Evolutionary conservation across 2,329 filamentous ascomycete genomes (phyloP).

Genomic region (Claviceps quebecensis): DNA sequence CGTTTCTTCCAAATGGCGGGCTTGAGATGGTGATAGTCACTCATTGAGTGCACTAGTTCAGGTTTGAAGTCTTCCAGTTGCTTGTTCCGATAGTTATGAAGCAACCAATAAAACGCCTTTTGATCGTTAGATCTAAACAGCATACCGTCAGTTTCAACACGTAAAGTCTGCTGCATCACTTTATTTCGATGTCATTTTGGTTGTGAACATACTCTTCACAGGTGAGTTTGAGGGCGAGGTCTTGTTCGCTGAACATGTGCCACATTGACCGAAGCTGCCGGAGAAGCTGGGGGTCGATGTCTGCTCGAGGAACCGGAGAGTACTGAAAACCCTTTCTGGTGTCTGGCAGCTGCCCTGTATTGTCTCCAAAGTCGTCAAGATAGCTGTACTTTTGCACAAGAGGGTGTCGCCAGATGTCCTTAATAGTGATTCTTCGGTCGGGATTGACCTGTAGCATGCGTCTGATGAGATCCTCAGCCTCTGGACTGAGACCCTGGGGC

Average conservation of each 20-base stretch:
- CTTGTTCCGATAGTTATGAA: conserved; percentile 69
- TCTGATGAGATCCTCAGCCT: conserved; percentile 65
- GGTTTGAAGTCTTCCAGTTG: conserved; percentile 79
- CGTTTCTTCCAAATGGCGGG: conserved; percentile 44
- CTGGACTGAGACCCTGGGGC: conserved; percentile 45
- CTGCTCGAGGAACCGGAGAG: conserved; percentile 42
- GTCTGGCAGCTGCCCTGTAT: conserved; percentile 37
- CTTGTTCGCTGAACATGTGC: conserved; percentile 69
- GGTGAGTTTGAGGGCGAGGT: conserved; percentile 54
- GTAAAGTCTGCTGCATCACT: too few species aligned
- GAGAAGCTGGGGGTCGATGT: conserved; percentile 69
- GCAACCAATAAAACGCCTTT: conserved; percentile 80
- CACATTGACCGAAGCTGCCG: conserved; percentile 80
- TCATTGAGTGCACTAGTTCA: conserved; percentile 68
- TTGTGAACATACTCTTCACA: conserved; percentile 41
- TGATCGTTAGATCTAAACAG: conserved; percentile 64
- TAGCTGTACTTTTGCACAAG: conserved; percentile 74
- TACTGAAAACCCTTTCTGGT: conserved; percentile 49
- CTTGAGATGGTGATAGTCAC: conserved; percentile 75
- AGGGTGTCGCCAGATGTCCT: conserved; percentile 74
- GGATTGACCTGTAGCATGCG: conserved; percentile 71
- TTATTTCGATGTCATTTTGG: too few species aligned
- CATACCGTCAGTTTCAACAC: conserved; percentile 14
- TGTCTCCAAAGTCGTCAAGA: conserved; percentile 50
- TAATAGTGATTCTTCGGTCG: conserved; percentile 61